These are phyloP conservation scores for Coemansia sp. DNA, from an alignment of 192 early-diverging fungal species.

Conservation along the genomic window DNA sequence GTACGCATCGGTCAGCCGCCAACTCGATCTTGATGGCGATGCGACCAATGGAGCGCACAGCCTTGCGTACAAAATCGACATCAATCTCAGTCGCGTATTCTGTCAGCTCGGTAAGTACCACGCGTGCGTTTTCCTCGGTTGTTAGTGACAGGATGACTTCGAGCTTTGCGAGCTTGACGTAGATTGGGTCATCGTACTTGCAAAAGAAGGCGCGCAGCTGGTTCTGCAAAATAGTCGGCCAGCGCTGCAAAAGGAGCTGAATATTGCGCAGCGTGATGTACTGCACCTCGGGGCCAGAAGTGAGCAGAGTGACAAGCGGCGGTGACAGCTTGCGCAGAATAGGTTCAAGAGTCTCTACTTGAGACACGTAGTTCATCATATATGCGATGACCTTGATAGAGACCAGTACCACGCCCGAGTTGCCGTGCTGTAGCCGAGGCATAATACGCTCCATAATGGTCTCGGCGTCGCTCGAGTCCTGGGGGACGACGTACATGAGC, in stretches of 20 bases:
- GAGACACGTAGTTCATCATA: slow-evolving; percentile 91
- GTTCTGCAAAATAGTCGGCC: slow-evolving; percentile 86
- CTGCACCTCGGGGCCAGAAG: slow-evolving; percentile 91
- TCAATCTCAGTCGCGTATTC: slow-evolving; percentile 98
- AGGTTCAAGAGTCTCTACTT: slow-evolving; percentile 70
- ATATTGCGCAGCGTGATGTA: slow-evolving; percentile 98
- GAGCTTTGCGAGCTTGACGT: slow-evolving; percentile 97
- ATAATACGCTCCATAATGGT: slow-evolving; percentile 87
- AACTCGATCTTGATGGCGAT: slow-evolving; percentile 94
- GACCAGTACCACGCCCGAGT: slow-evolving; percentile 87
- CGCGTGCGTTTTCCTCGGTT: slow-evolving; percentile 78
- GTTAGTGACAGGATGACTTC: slow-evolving; percentile 93
- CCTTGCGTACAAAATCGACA: slow-evolving; percentile 96
- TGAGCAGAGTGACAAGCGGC: slow-evolving; percentile 91
- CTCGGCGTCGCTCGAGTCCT: slow-evolving; percentile 87
- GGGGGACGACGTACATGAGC: slow-evolving; percentile 87
- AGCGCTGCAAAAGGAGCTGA: slow-evolving; percentile 87
- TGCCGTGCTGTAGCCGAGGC: slow-evolving; percentile 92
- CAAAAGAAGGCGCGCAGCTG: slow-evolving; percentile 99
- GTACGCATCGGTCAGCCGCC: slow-evolving; percentile 86
- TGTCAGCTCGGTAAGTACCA: slow-evolving; percentile 88
- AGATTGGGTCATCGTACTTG: slow-evolving; percentile 99
- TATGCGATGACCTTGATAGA: slow-evolving; percentile 91
- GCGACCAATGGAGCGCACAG: slow-evolving; percentile 96
- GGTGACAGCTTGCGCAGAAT: slow-evolving; percentile 88